Percentiles rank a stretch among this genome's conserved stretches.
Conservation (phyloP, 1,284 basidiomycete species). For the Bondarzewia mesenterica region DNA sequence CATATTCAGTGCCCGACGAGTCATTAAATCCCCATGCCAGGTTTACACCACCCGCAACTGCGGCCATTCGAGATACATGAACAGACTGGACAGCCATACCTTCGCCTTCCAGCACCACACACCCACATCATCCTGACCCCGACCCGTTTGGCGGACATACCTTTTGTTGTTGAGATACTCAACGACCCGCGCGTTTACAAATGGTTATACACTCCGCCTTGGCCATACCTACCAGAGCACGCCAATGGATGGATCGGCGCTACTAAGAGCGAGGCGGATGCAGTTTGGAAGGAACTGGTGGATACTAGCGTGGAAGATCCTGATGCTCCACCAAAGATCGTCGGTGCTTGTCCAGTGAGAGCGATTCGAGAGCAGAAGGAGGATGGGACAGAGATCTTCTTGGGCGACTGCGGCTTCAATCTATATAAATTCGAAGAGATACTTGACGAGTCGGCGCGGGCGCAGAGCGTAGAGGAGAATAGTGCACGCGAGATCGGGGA, state of each 20-base stretch:
- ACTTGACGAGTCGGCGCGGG: conserved; percentile 23
- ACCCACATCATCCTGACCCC: conserved; percentile 53
- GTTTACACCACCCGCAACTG: conserved; percentile 17
- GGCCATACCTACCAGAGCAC: conserved; percentile 41
- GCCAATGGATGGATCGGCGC: conserved; percentile 25
- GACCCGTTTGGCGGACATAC: conserved; percentile 38
- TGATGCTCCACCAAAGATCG: conserved; percentile 18
- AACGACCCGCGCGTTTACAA: conserved; percentile 42
- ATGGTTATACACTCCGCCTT: conserved; percentile 38
- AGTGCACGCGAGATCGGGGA: conserved; percentile 30
- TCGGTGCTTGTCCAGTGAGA: conserved; percentile 34
- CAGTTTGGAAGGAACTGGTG: conserved; percentile 29
- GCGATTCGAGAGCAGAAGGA: conserved; percentile 37
- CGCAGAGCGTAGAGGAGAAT: conserved; percentile 29
- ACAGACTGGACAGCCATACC: conserved; percentile 41
- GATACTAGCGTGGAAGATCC: conserved; percentile 17
- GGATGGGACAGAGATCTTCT: conserved; percentile 37
- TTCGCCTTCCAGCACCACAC: conserved; percentile 38
- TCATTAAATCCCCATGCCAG: not conserved
- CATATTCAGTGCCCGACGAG: not conserved
- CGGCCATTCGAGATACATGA: conserved; percentile 35
- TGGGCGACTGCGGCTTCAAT: conserved; percentile 35
- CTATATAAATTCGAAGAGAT: conserved; percentile 28
- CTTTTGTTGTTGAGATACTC: conserved; percentile 27
- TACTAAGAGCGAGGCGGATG: conserved; percentile 18